Conservation (phyloP, 495 filamentous ascomycete genomes). For the Penicillium arizonense region DNA sequence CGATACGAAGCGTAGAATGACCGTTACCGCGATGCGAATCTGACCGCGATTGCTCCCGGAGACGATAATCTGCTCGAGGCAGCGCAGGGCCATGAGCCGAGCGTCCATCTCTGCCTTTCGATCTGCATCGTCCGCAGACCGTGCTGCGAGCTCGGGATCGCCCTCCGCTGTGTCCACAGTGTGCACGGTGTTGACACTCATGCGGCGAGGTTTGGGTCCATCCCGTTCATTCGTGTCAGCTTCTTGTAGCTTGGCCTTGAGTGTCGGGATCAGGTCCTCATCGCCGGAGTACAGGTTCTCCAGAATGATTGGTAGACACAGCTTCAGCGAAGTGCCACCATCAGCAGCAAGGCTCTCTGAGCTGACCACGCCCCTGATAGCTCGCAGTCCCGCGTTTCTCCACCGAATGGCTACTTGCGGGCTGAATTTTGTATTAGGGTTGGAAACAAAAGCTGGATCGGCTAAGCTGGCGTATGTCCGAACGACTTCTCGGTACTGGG, state of each 20-base stretch:
- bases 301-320: conserved; percentile 78
- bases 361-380: conserved; percentile 73
- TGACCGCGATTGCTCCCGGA: conserved; percentile 71
- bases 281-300: conserved; percentile 80
- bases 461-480: conserved; percentile 76
- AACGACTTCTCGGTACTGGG: conserved; percentile 79
- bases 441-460: conserved; percentile 32
- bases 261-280: conserved; percentile 60
- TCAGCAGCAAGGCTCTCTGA: conserved; percentile 74
- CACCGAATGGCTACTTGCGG: conserved; percentile 78
- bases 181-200: conserved; percentile 75
- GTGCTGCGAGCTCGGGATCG: conserved; percentile 69
- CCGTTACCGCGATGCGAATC: conserved; percentile 67
- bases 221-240: conserved; percentile 67
- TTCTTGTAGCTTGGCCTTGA: conserved; percentile 60
- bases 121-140: conserved; percentile 78
- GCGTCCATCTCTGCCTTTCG: conserved; percentile 82
- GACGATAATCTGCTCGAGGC: conserved; percentile 75
- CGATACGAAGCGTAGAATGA: conserved; percentile 69
- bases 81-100: conserved; percentile 77
- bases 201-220: conserved; percentile 55
- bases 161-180: conserved; percentile 66
- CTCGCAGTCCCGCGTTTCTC: conserved; percentile 75
- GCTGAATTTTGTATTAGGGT: conserved; percentile 45
- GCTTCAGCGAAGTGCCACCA: conserved; percentile 67